Conservation (phyloP, 768 basidiomycete species). For the Serpula lacrymans region DNA sequence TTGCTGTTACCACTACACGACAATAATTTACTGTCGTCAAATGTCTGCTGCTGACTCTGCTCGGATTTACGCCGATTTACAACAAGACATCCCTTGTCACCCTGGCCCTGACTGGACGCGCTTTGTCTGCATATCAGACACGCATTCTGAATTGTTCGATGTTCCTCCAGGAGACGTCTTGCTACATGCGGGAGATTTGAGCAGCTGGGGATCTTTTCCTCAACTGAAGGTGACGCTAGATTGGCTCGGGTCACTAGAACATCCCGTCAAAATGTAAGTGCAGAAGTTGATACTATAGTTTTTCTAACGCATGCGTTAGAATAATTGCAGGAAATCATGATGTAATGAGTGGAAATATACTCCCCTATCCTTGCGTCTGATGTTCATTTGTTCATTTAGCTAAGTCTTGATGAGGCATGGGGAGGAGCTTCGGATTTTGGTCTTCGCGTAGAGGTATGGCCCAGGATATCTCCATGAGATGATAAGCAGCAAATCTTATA, state of each 20-base stretch:
- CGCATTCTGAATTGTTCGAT: constrained; percentile 32
- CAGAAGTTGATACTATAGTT: background rate
- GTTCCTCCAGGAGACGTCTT: constrained; percentile 65
- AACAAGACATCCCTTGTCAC: constrained; percentile 19
- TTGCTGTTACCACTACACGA: too few relatives aligned
- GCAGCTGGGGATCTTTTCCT: constrained; percentile 41
- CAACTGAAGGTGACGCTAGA: constrained; percentile 50
- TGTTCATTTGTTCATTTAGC: constrained; percentile 7
- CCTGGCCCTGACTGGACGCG: constrained; percentile 31
- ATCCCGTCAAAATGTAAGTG: constrained; percentile 57
- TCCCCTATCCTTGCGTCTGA: background rate
- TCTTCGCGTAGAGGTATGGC: constrained; percentile 14
- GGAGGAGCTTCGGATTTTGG: constrained; percentile 6
- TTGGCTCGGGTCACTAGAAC: constrained; percentile 57
- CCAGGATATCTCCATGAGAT: constrained; percentile 1
- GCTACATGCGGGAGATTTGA: constrained; percentile 64
- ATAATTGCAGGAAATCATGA: constrained; percentile 77
- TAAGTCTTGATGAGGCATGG: constrained; percentile 23
- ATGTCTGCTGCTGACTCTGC: background rate
- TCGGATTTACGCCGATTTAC: background rate
- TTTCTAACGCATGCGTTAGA: constrained; percentile 25
- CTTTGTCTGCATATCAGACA: constrained; percentile 34
- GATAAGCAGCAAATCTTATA: too few relatives aligned
- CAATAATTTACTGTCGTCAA: too few relatives aligned
- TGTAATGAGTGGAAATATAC: too few relatives aligned